Evolutionary conservation across 139 green algal species (phyloP), one percentile per base, ranked within the genome.

Genomic region (Raphidocelis subcapitata): DNA sequence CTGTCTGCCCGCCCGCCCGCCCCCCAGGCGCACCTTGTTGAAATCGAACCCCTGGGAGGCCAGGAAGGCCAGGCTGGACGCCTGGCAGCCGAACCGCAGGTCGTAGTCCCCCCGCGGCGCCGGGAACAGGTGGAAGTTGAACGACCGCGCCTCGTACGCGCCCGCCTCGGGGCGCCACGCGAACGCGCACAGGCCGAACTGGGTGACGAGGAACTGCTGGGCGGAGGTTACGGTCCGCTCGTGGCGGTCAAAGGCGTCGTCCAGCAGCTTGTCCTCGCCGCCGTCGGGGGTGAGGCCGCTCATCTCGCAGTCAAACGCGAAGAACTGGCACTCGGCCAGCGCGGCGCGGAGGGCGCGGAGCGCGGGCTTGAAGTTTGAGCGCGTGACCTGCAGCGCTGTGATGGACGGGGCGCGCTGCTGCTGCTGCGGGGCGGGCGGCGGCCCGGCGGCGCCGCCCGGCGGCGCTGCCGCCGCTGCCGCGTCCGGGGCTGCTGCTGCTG

Each of bases 61-160:
- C 35, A 95, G 79, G 70, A 92, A 95, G 0, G 82, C 66, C 24
- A 95, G 67, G n/a, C 76, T 85, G 4, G 74, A 73, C 28, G 85
- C 89, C 79, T 95, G 84, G 72, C 69, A 93, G 35, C 84, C 41
- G 72, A 95, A 95, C 24, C 90, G 83, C 63, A 52, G 59, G 59
- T 95, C 82, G 14, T 44, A 47, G 20, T 76, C 80, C 5, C 82
- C 76, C 21, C 79, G 56, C 8, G 77, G 68, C 1, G 35, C 52
- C 0, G 90, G 90, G 62, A 95, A 94, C 24, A 92, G 33, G 62
- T 90, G 87, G 57, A 93, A 92, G 70, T 95, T 95, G 84, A 93
- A 95, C 29, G 87, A 92, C 28, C 68, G 75, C 12, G 75, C 79
- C 32, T 77, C 73, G 55, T 73, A 84, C 51, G 32, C 23, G 33